Evolutionary conservation across 177 flowering plant genomes (phyloP).

Genomic region (Vitis hybrid): DNA sequence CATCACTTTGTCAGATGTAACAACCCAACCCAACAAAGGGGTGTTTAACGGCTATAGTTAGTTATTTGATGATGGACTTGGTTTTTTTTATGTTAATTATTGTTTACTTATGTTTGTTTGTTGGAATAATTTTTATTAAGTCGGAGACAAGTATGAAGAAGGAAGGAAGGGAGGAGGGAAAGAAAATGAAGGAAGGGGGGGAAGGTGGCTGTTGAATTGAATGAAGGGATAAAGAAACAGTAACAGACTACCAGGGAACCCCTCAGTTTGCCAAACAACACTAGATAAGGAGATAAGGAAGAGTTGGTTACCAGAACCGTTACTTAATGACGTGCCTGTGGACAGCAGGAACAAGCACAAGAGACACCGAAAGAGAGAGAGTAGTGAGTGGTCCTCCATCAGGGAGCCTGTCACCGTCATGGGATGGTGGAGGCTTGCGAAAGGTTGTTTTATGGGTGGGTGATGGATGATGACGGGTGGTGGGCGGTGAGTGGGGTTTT

Average conservation of each 20-base stretch:
- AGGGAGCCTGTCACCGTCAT: constrained; percentile 20
- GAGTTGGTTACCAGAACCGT: constrained; percentile 12
- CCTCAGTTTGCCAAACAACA: constrained; percentile 1
- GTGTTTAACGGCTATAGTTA: no score
- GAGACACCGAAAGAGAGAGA: constrained; percentile 1
- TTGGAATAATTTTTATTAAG: background rate
- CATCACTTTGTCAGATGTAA: no score
- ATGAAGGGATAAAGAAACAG: background rate
- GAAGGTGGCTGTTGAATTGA: background rate
- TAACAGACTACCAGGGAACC: background rate
- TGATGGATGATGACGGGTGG: constrained; percentile 19
- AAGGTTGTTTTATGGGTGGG: constrained; percentile 11
- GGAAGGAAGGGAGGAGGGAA: background rate
- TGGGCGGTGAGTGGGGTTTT: constrained; percentile 22
- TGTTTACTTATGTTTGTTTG: no score
- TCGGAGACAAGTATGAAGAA: no score
- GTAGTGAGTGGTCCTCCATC: constrained; percentile 20
- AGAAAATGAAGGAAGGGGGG: no score
- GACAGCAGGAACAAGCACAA: constrained; percentile 8
- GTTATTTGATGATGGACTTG: no score
- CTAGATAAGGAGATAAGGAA: constrained; percentile 29
- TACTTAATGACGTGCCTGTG: constrained; percentile 12
- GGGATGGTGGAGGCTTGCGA: constrained; percentile 28
- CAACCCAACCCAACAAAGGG: no score
- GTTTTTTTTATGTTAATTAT: no score